A percentile compares a stretch with the other conserved stretches of the same genome.
Evolutionary conservation across 345 rosid genomes (phyloP).

Genomic region (Eucalyptus urophylla): DNA sequence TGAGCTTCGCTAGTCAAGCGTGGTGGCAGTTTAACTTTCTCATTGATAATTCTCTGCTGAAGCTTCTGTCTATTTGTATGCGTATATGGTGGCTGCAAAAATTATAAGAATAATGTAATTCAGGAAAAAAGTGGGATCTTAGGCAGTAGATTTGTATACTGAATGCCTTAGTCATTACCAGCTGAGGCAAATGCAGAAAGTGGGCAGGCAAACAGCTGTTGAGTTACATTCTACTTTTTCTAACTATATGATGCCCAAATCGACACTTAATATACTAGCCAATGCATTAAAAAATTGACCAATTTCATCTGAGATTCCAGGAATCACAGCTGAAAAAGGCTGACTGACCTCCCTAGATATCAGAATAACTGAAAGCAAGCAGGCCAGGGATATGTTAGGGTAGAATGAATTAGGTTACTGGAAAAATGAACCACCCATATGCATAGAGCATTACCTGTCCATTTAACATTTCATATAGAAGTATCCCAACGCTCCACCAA

Average conservation of each 20-base stretch:
- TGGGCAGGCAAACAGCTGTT: neutral
- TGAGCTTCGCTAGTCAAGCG: constrained; percentile 50
- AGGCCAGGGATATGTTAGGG: neutral
- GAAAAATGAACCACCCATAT: neutral
- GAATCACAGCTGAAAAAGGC: neutral
- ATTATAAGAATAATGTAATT: neutral
- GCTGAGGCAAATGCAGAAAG: neutral
- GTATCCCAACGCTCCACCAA: constrained; percentile 71
- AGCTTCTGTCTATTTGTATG: constrained; percentile 58
- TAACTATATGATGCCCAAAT: neutral
- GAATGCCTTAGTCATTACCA: neutral
- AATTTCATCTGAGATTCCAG: neutral
- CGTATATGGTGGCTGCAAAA: constrained; percentile 43
- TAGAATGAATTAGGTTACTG: neutral
- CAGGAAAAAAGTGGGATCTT: neutral
- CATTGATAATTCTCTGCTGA: constrained; percentile 59
- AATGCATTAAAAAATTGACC: neutral
- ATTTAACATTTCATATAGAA: constrained; percentile 59
- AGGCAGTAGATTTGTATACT: neutral
- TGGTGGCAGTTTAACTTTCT: constrained; percentile 60
- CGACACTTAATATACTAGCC: neutral
- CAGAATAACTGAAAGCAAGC: neutral
- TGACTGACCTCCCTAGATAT: neutral
- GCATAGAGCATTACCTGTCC: constrained; percentile 33
- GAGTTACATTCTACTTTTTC: neutral